Percentiles rank a stretch among this genome's conserved stretches.
Evolutionary conservation across 2,329 filamentous ascomycete genomes (phyloP).

Genomic region (Fusarium redolens): DNA sequence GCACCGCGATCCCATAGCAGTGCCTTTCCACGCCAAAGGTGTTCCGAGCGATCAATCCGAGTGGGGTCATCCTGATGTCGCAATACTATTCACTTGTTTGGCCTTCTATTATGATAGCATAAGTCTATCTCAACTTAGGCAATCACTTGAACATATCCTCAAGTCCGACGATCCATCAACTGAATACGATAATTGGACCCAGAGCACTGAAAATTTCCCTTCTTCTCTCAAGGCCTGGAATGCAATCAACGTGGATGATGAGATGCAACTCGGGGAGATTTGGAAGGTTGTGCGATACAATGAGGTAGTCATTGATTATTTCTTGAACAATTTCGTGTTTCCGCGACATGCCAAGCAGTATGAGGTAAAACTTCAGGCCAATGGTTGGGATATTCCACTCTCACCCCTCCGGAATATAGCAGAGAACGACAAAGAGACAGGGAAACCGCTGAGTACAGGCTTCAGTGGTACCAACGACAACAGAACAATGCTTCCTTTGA

Average conservation of each 20-base stretch:
- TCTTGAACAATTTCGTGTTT: conserved; percentile 73
- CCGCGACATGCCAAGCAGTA: conserved; percentile 75
- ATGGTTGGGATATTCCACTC: conserved; percentile 75
- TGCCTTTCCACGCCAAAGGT: conserved; percentile 54
- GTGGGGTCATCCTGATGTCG: conserved; percentile 76
- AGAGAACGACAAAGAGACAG: background rate
- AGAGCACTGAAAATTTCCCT: conserved; percentile 58
- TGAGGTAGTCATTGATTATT: conserved; percentile 68
- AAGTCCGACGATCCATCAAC: conserved; percentile 66
- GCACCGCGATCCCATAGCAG: conserved; percentile 71
- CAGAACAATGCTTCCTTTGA: conserved; percentile 68
- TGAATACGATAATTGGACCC: conserved; percentile 66
- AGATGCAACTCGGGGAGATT: conserved; percentile 62
- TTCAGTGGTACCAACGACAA: conserved; percentile 81
- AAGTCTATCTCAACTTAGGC: conserved; percentile 59
- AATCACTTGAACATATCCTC: conserved; percentile 63
- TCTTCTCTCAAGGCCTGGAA: conserved; percentile 65
- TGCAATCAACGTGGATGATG: conserved; percentile 70
- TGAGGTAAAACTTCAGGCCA: conserved; percentile 70
- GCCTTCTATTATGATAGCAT: conserved; percentile 75
- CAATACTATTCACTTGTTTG: conserved; percentile 73
- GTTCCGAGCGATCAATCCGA: conserved; percentile 72
- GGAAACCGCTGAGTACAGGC: conserved; percentile 65
- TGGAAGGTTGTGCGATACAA: conserved; percentile 64
- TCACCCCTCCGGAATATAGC: conserved; percentile 33